Evolutionary conservation across 2,329 filamentous ascomycete genomes (phyloP), one percentile per base, ranked within the genome.

Genomic region (Sclerotinia spermophila): DNA sequence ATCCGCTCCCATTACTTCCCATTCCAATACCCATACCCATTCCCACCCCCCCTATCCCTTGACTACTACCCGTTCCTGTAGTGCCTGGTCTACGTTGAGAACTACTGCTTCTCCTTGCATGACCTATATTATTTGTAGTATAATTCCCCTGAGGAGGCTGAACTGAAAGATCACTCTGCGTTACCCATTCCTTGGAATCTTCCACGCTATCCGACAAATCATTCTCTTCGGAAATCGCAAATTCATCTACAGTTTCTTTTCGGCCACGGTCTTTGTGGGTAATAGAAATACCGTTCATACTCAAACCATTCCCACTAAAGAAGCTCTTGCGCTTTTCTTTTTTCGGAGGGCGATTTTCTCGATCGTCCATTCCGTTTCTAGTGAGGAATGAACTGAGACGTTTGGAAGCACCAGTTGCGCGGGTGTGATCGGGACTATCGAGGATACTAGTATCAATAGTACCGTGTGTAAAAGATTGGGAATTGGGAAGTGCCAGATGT

Each of bases 101-200:
- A 64, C 80, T 74, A 24, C 67, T 71, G 5, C 71, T 74, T 45
- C 75, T 60, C 40, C 71, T 71, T n/a, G 62, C 59, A 19, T 73
- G 55, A 33, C 58, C 73, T 48, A 38, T 44, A 56, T 45, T 67
- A 33, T 61, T 65, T 53, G 55, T 66, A 40, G 40, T 38, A 40
- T 58, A 60, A 33, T 51, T 53, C 2, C 56, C 42, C 1, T 24
- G 42, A 30, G 62, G 62, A 42, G 35, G 62, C 19, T 66, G 69
- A 40, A 62, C 65, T 44, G 61, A 71, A 62, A 73, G 61, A 68
- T 77, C 77, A 81, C 83, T 78, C 82, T 85, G 71, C 77, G 77
- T 77, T 44, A 76, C 67, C 74, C 76, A 77, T 38, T 75, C 75
- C n/a, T 40, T 51, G 7, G 59, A 64, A 40, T 64, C 60, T 27